Evolutionary conservation across 805 yeast species (phyloP).

Genomic region (Debaryomyces tyrocola): DNA sequence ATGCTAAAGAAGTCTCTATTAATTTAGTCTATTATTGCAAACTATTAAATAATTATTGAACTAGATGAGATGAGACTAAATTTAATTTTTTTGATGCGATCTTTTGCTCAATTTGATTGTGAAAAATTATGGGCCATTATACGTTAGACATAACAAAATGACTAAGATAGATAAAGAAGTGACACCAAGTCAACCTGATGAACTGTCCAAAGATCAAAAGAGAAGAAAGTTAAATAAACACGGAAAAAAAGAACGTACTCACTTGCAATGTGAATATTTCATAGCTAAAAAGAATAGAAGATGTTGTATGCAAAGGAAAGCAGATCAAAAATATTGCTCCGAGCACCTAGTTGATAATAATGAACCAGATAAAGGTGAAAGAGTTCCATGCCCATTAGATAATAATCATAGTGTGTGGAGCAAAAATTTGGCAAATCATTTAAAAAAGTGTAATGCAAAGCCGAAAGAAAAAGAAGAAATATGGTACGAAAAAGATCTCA

Average conservation of each 20-base stretch:
- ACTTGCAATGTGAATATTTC: slow-evolving; percentile 46
- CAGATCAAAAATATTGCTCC: slow-evolving; percentile 54
- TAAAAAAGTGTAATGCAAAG: slow-evolving; percentile 58
- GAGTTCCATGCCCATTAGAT: slow-evolving; percentile 79
- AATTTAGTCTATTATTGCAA: not conserved
- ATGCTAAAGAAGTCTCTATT: no score
- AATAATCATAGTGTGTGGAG: slow-evolving; percentile 73
- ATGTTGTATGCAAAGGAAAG: slow-evolving; percentile 62
- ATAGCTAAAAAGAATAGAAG: slow-evolving; percentile 50
- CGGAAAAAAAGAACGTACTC: slow-evolving; percentile 1
- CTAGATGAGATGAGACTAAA: slow-evolving; percentile 5
- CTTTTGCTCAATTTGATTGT: not conserved
- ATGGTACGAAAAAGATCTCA: slow-evolving; percentile 55
- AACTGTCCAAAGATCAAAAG: not conserved
- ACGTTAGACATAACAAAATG: no score
- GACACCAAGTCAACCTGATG: no score
- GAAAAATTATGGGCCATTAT: not conserved
- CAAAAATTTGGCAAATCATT: slow-evolving; percentile 53
- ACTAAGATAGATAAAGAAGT: no score
- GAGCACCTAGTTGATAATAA: slow-evolving; percentile 49
- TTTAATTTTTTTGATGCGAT: not conserved
- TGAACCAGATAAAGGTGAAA: slow-evolving; percentile 21
- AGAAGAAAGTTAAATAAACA: slow-evolving; percentile 4
- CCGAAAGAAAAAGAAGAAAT: slow-evolving; percentile 34
- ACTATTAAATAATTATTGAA: slow-evolving; percentile 1